Percentiles rank a stretch among this genome's conserved stretches.
Conservation (phyloP, 2,329 filamentous ascomycete genomes). For the Gaeumannomyces tritici region DNA sequence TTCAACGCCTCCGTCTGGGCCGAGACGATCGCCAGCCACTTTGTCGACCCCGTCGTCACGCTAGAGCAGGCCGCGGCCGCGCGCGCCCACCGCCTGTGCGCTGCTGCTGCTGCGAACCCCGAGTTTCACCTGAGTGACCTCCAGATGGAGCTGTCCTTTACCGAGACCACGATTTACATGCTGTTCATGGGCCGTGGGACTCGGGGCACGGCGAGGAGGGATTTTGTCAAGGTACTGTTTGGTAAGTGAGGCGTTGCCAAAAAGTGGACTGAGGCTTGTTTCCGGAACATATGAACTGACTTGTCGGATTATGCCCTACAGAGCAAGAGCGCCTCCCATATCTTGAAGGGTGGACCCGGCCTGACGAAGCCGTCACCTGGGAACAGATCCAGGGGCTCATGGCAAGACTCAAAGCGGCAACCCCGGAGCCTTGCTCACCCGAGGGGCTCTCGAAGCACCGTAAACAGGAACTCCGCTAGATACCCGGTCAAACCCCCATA, state of each 20-base stretch:
- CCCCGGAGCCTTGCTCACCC: background rate
- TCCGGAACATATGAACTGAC: background rate
- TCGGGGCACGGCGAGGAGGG: conserved; percentile 4
- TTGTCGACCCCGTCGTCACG: conserved; percentile 21
- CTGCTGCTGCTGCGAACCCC: conserved; percentile 5
- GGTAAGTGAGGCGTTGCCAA: conserved; percentile 2
- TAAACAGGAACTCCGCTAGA: background rate
- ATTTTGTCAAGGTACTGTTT: conserved; percentile 7
- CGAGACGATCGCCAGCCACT: too few species aligned
- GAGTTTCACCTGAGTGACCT: conserved; percentile 1
- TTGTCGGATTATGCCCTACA: background rate
- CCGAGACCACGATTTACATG: conserved; percentile 7
- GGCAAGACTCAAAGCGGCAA: background rate
- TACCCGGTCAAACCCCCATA: too few species aligned
- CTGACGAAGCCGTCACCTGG: background rate
- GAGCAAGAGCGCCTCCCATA: conserved; percentile 7
- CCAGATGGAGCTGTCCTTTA: conserved; percentile 3
- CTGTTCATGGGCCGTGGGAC: conserved; percentile 6
- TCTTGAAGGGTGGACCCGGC: conserved; percentile 2
- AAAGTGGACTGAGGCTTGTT: too few species aligned
- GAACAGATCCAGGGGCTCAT: background rate
- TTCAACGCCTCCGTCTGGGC: conserved; percentile 14
- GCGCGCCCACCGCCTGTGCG: background rate
- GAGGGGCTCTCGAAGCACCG: background rate
- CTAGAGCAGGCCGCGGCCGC: background rate